Evolutionary conservation across 805 yeast species (phyloP), one percentile per base, ranked within the genome.

Genomic region (Sungouiozyma intestinalis): DNA sequence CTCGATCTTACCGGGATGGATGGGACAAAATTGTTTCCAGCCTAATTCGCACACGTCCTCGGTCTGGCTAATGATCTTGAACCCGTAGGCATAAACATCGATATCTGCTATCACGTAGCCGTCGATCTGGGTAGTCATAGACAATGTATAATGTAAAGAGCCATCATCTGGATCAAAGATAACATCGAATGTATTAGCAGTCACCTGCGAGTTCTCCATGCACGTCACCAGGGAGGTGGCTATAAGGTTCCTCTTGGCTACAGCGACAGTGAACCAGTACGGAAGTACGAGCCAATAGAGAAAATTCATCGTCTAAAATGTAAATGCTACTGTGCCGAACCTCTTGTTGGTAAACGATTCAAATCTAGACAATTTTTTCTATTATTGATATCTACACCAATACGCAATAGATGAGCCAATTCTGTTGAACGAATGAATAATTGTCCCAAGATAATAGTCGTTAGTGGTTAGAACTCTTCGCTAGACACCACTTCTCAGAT

Each of bases 11-110:
- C 96, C 96, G 0, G 96, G 88, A 52, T 69, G 77, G 32, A 88
- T 61, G 0, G 97, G 96, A 64, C 97, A 88, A 58, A 88, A 84
- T 66, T 88, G 94, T 57, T 81, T 82, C 84, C 94, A 81, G 41
- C 75, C 63, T 33, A 66, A 42, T 3, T 54, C 40, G 67, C 97
- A 88, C 46, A 85, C 67, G 55, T 86, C 74, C 40, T 87, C 57
- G 1, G 56, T 53, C 50, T 71, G 66, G 3, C 72, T 60, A 49
- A 87, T 79, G 57, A 85, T 73, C 44, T 69, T 64, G 64, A 88
- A 81, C 1, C 97, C 97, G 57, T 86, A 88, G 3, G 95, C 95
- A 53, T 78, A 86, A n/a, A 88, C 85, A 38, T 74, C 77, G 19
- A 84, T 68, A 38, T 75, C 74, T 2, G 95, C 97, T 24, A 59